Conservation (phyloP, 164 flowering plant genomes). For the Litsea cubeba region DNA sequence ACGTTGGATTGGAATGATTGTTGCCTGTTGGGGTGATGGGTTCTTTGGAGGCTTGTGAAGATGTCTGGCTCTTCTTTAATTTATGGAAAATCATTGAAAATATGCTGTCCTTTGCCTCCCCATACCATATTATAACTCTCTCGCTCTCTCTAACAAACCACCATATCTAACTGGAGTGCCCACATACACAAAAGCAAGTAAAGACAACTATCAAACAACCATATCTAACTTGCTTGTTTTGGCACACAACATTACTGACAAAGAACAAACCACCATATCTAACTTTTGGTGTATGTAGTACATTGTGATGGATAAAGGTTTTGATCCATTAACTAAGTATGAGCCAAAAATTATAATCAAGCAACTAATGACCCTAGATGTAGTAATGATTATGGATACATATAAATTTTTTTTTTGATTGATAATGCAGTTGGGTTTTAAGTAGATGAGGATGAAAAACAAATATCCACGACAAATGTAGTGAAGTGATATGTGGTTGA, state of each 20-base stretch:
- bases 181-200: neutral
- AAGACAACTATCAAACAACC: neutral
- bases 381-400: neutral
- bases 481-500: neutral
- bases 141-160: neutral
- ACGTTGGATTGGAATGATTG: conserved; percentile 5
- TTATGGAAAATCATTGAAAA: conserved; percentile 1
- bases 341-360: no score
- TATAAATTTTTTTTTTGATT: no score
- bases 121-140: neutral
- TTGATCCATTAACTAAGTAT: neutral
- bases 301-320: neutral
- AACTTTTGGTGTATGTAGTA: neutral
- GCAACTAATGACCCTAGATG: neutral
- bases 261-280: conserved; percentile 4
- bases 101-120: neutral
- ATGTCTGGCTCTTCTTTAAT: neutral
- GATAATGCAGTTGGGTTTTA: no score
- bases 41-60: neutral
- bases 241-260: neutral
- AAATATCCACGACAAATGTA: neutral
- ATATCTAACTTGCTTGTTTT: conserved; percentile 1
- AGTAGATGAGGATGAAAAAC: neutral
- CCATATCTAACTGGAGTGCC: neutral
- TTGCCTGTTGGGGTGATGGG: neutral